Conservation (phyloP, 2,329 filamentous ascomycete genomes). For the Lasiodiplodia gonubiensis region DNA sequence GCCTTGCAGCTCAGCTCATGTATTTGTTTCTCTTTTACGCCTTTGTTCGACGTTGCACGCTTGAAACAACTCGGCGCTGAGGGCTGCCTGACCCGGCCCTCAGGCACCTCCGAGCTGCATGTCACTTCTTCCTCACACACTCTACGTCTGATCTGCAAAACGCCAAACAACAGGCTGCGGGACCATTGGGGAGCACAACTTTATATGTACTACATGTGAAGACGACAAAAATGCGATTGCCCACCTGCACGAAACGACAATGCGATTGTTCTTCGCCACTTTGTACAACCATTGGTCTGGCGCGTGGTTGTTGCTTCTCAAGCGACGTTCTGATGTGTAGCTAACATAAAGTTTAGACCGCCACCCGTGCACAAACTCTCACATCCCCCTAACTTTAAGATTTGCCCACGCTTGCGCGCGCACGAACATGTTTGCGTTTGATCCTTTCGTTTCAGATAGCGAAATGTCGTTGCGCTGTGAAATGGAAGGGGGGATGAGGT, state of each 20-base stretch:
- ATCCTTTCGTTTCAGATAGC: not conserved
- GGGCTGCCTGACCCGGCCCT: not conserved
- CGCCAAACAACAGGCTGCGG: not conserved
- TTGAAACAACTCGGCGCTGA: not conserved
- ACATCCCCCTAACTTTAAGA: not conserved
- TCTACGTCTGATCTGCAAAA: constrained; percentile 21
- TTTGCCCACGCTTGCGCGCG: not conserved
- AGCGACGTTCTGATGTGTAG: not conserved
- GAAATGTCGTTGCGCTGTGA: not conserved
- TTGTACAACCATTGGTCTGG: not conserved
- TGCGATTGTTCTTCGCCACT: not conserved
- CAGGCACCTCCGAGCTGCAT: not conserved
- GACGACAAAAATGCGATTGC: not conserved
- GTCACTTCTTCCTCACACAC: not conserved
- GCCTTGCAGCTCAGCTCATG: not conserved
- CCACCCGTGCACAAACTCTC: not conserved
- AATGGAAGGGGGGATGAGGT: not conserved
- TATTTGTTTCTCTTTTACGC: not conserved
- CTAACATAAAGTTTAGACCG: not conserved
- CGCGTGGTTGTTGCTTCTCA: not conserved
- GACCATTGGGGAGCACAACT: constrained; percentile 2
- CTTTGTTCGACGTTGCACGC: not conserved
- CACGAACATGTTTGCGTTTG: not conserved
- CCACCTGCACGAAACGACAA: not conserved
- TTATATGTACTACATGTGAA: not conserved